Evolutionary conservation across 352 stramenopile species (phyloP), one percentile per base, ranked within the genome.

Genomic region (Phytophthora kernoviae): DNA sequence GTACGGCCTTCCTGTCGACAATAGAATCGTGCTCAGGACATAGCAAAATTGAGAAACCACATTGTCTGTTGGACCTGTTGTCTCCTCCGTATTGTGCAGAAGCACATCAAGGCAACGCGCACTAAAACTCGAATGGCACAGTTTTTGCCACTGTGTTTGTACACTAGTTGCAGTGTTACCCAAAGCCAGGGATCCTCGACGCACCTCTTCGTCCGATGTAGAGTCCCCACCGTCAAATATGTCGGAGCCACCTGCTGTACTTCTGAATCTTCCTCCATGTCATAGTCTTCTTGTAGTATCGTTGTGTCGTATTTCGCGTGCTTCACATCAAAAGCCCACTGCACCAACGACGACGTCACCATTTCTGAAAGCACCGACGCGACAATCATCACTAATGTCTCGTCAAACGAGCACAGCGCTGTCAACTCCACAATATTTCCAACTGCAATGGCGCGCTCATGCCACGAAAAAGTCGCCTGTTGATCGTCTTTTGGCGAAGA

Each of bases 71-170:
- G 45, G 12, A 6, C 39, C 18, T 15, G 26, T n/a, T 18, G 22
- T 14, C 24, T 65, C 11, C 41, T 65, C 54, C 17, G 43, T 39
- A 5, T 30, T 18, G 17, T 70, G 26, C 3, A 75, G 45, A 20
- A 84, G 32, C 9, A 58, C 50, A 34, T 80, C 60, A 32, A 89
- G 69, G 17, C 64, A 72, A 4, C 61, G 61, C 0, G 56, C 62
- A 47, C 69, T 71, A 40, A 88, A 89, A 2, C 34, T 64, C 3
- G 70, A 71, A 11, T 77, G 62, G 27, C 65, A 79, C 21, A 86
- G 47, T 18, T 77, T 67, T 12, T 79, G 65, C 73, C 76, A 86
- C 48, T 86, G 76, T 14, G 26, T 37, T 53, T 68, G 68, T 11
- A 86, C 67, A 27, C 15, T 54, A 4, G 22, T 12, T 24, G 72